Base-by-base conservation (phyloP, 2,329 filamentous ascomycete species). In the Aspergillus nomiae region DNA sequence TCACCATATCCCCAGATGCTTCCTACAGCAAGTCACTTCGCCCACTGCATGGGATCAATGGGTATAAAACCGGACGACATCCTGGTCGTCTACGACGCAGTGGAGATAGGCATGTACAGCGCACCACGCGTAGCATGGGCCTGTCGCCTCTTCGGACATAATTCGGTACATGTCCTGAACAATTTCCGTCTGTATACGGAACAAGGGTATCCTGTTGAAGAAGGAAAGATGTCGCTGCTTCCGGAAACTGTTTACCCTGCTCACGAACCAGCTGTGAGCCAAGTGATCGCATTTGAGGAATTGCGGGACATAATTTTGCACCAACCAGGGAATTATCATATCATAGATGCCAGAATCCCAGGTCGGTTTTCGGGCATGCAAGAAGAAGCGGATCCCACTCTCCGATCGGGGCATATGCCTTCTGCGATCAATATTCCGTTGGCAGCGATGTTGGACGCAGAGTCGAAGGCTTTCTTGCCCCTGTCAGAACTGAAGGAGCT, bases 1-100 rank as follows among this genome's bases (percentile, higher is more conserved):
- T 71, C 71, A 2, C 63, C 67, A 4, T 74, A 74, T 34, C 73
- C 72, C 2, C 67, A 70, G 45, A 76, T 74, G 73, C 64, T 76
- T 1, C 71, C 73, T 4, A 68, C 66, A 0, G 62, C 71, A 5
- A 28, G 54, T 2, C 63, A 70, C 10, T 74, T 76, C 55, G 67
- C 71, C 0, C 46, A 45, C 8, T 61, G 41, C 34, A 67, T 74
- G 65, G 54, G 61, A 2, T 46, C 54, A 12, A 62, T 74, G 6
- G 71, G 67, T 16, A 63, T 74, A 54, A 63, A 6, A 12, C 65
- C 65, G 10, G 63, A 69, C 12, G 72, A 71, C 48, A 64, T 67
- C n/a, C 59, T 76, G 2, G 71, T 76, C 38, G 54, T 75, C 16
- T 76, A 75, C 56, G 73, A 76, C 45, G 57, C 71, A 3, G 59